Conservation (phyloP, 2,329 filamentous ascomycete species). For the Fusarium continuum region DNA sequence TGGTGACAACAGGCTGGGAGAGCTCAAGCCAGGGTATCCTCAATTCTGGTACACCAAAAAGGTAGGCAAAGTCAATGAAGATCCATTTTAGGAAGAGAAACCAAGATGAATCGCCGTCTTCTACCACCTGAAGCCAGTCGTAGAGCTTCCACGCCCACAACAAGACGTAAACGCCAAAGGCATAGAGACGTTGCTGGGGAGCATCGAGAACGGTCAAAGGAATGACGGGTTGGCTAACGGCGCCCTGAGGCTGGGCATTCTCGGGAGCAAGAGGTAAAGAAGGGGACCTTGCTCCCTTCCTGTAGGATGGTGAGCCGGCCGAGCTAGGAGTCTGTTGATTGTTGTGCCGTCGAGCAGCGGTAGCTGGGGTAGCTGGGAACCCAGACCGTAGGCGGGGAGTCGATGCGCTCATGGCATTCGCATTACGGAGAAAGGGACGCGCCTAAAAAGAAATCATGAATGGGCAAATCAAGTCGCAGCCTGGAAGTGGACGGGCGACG, state of each 20-base stretch:
- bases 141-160: slow-evolving; percentile 86
- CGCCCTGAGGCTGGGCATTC: slow-evolving; percentile 43
- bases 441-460: slow-evolving; percentile 34
- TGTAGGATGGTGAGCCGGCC: slow-evolving; percentile 45
- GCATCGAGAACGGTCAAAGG: slow-evolving; percentile 85
- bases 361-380: slow-evolving; percentile 78
- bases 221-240: slow-evolving; percentile 71
- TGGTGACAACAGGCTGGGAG: slow-evolving; percentile 76
- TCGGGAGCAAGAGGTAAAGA: slow-evolving; percentile 60
- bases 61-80: slow-evolving; percentile 82
- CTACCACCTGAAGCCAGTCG: slow-evolving; percentile 81
- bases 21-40: slow-evolving; percentile 97
- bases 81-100: slow-evolving; percentile 95
- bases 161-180: slow-evolving; percentile 78
- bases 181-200: slow-evolving; percentile 89
- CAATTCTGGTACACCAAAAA: slow-evolving; percentile 86
- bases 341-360: slow-evolving; percentile 51
- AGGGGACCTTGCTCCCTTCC: slow-evolving; percentile 44
- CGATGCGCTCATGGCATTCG: slow-evolving; percentile 80
- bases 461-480: slow-evolving; percentile 12
- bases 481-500: slow-evolving; percentile 8
- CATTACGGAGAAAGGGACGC: slow-evolving; percentile 59
- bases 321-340: slow-evolving; percentile 48
- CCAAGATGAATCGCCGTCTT: slow-evolving; percentile 87
- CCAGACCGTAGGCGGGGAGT: slow-evolving; percentile 85